Evolutionary conservation across 768 basidiomycete genomes (phyloP).

Genomic region (Royoungia palumana): DNA sequence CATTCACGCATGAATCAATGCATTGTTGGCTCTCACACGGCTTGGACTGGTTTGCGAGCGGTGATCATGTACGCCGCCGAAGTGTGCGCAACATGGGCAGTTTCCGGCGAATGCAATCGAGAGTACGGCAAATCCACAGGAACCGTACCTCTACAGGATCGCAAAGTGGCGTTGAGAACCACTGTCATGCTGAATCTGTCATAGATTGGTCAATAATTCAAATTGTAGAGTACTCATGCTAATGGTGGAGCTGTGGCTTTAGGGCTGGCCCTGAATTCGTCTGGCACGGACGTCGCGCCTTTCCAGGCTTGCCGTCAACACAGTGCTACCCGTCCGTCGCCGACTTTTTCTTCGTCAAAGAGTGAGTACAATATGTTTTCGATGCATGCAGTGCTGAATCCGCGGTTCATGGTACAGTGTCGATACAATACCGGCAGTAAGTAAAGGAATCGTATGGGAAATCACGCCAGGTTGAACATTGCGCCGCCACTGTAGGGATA

Average conservation of each 20-base stretch:
- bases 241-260: conserved; percentile 14
- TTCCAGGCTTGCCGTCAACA: conserved; percentile 3
- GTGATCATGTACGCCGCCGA: neutral
- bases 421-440: conserved; percentile 29
- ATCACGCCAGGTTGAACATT: conserved; percentile 7
- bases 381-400: neutral
- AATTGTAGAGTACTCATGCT: neutral
- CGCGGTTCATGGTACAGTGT: conserved; percentile 15
- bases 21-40: no score
- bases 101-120: no score
- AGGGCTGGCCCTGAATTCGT: conserved; percentile 24
- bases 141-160: conserved; percentile 7
- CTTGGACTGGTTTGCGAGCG: no score
- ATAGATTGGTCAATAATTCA: neutral
- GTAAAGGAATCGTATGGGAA: conserved; percentile 11
- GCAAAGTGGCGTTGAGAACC: conserved; percentile 10
- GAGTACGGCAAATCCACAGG: conserved; percentile 24
- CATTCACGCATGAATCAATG: no score
- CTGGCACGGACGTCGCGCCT: neutral
- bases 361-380: conserved; percentile 20
- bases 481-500: conserved; percentile 59
- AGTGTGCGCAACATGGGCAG: neutral
- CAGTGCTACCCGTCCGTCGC: neutral
- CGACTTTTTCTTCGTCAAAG: neutral
- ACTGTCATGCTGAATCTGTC: neutral